Base-by-base conservation (phyloP, 2,329 filamentous ascomycete genomes). In the Aspergillus amoenus region DNA sequence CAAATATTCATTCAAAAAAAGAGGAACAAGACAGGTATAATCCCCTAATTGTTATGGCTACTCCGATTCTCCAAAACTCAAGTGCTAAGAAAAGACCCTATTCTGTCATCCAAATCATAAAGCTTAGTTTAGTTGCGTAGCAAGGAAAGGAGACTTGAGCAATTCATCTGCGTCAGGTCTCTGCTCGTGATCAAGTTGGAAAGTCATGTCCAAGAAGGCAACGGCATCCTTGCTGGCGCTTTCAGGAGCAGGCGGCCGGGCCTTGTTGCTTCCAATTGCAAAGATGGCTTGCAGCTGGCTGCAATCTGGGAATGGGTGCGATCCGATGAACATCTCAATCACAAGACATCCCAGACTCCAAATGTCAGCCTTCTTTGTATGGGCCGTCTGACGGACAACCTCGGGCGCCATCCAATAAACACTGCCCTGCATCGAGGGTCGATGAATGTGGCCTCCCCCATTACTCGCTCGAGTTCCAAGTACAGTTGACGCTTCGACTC, bases 391-490 rank as follows among this genome's bases (percentile, higher is more conserved):
- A 69, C 94, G 94, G 61, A 99, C 94, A 18, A 99, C 94, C 78
- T 99, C 94, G 8, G 94, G 94, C 0, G 94, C 94, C 94, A 99
- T 99, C 94, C 94, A 99, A 79, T 97, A 99, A 52, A 99, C 94
- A 24, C 92, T 97, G 13, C 94, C 94, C 74, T 99, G 94, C 3
- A 99, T 84, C 1, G 93, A 97, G 11, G 86, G 82, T 6, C 81
- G 80, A 63, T 84, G 80, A 44, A 81, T 74, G 61, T 80, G 76
- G 27, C 70, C 66, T 37, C 69, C 70, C 21, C 65, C 71, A 17
- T 68, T 71, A 55, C 68, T 75, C 48, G 75, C 77, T 43, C 70
- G 69, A 48, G 74, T 70, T 34, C 72, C 73, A 46, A 96, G 85
- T 44, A 97, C 85, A 59, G 93, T 94, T 56, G 91, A 88, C 13